These are phyloP conservation scores for Neurospora terricola DNA, from an alignment of 495 filamentous ascomycete genomes.

Conservation along the genomic window DNA sequence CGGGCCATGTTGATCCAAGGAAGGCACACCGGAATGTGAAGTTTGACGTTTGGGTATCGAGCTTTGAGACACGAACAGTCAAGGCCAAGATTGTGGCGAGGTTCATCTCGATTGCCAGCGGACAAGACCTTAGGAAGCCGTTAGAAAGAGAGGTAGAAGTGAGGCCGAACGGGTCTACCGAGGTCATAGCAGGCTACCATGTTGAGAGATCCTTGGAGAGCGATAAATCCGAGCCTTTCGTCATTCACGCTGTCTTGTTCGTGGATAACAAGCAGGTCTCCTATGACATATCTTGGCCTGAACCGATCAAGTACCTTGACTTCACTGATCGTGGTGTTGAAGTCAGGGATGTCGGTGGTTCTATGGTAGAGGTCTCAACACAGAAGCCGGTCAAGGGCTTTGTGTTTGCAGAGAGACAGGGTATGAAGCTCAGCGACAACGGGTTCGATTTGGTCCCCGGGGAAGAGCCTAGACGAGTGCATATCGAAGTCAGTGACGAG, in stretches of 20 bases:
- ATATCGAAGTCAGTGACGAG: constrained; percentile 12
- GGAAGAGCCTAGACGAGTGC: constrained; percentile 21
- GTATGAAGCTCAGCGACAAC: constrained; percentile 35
- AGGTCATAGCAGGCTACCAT: constrained; percentile 34
- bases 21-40: constrained; percentile 37
- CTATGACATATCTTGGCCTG: constrained; percentile 65
- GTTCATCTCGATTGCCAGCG: constrained; percentile 57
- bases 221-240: constrained; percentile 27
- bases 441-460: constrained; percentile 39
- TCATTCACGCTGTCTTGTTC: constrained; percentile 41
- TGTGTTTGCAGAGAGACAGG: constrained; percentile 32
- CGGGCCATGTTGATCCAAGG: constrained; percentile 39
- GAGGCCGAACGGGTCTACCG: constrained; percentile 55
- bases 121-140: constrained; percentile 40
- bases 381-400: constrained; percentile 39
- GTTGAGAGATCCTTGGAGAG: constrained; percentile 33
- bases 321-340: constrained; percentile 35
- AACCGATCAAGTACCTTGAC: constrained; percentile 71
- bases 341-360: not conserved
- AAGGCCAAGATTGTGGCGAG: constrained; percentile 45
- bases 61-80: constrained; percentile 34
- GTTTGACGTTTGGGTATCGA: constrained; percentile 64
- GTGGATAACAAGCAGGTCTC: constrained; percentile 39
- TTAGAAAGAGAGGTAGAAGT: constrained; percentile 39
- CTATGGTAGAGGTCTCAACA: constrained; percentile 20